Evolutionary conservation across 768 basidiomycete genomes (phyloP).

Genomic region (Termitomyces sp.): DNA sequence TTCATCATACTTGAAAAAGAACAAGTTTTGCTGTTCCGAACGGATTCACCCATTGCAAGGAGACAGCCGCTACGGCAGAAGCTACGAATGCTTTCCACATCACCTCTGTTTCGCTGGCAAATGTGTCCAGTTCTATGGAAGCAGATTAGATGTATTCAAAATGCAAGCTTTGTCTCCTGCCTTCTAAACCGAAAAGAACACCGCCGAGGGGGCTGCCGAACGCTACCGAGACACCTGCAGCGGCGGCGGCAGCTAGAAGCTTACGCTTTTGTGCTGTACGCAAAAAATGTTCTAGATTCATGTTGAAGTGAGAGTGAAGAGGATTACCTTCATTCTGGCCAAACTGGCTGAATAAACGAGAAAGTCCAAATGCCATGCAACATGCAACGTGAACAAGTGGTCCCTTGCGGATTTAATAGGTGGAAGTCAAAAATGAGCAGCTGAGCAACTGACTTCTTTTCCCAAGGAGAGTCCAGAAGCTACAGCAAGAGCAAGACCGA

Average conservation of each 20-base stretch:
- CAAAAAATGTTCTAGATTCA: background rate
- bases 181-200: slow-evolving; percentile 81
- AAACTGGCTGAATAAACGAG: slow-evolving; percentile 62
- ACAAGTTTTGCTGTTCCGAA: slow-evolving; percentile 84
- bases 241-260: slow-evolving; percentile 75
- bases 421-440: slow-evolving; percentile 1
- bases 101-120: slow-evolving; percentile 68
- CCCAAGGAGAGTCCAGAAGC: slow-evolving; percentile 82
- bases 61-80: slow-evolving; percentile 80
- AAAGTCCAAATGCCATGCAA: slow-evolving; percentile 71
- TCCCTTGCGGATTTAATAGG: slow-evolving; percentile 36
- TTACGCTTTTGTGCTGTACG: slow-evolving; percentile 69
- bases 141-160: background rate
- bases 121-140: slow-evolving; percentile 52
- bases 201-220: slow-evolving; percentile 87
- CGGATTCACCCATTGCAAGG: slow-evolving; percentile 78
- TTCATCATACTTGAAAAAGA: slow-evolving; percentile 54
- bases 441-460: slow-evolving; percentile 57
- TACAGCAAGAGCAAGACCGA: slow-evolving; percentile 79
- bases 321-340: slow-evolving; percentile 67
- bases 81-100: slow-evolving; percentile 89
- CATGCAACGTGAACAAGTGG: slow-evolving; percentile 83
- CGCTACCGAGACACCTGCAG: slow-evolving; percentile 83
- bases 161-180: slow-evolving; percentile 16
- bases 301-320: background rate